Evolutionary conservation across 768 basidiomycete genomes (phyloP).

Genomic region (Lepiota venenata): DNA sequence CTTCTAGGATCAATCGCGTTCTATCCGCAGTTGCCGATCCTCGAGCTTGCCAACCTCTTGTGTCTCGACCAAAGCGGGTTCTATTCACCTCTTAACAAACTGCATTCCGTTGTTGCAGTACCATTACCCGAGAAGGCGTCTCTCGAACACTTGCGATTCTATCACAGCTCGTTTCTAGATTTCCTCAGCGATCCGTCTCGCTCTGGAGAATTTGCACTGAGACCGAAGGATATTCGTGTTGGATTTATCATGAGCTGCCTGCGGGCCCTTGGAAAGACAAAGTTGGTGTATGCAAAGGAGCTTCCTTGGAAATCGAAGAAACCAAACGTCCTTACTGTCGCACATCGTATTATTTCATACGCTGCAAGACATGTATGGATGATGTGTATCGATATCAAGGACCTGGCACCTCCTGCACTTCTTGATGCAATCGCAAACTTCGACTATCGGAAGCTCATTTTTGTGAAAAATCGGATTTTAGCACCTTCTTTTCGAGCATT

Average conservation of each 20-base stretch:
- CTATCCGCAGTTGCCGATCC: no score
- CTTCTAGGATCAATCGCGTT: no score
- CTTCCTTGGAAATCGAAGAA: slow-evolving; percentile 6
- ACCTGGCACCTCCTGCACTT: neutral
- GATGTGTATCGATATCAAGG: neutral
- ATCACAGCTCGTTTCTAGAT: no score
- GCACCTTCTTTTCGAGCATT: neutral
- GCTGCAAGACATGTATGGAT: neutral
- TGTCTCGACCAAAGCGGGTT: no score
- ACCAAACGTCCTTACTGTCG: neutral
- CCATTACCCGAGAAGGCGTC: no score
- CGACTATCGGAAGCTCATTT: neutral
- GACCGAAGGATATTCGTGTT: neutral
- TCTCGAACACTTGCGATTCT: no score
- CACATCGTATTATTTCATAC: neutral
- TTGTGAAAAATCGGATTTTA: neutral
- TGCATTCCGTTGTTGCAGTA: no score
- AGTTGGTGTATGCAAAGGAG: neutral
- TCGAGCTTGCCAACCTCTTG: no score
- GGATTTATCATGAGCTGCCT: neutral
- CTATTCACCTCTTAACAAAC: no score
- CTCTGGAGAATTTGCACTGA: neutral
- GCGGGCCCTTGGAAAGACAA: neutral
- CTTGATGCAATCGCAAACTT: neutral
- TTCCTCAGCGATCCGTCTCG: neutral